Percentiles rank a stretch among this genome's conserved stretches.
Conservation (phyloP, 768 basidiomycete species). For the Tricholoma terreum region DNA sequence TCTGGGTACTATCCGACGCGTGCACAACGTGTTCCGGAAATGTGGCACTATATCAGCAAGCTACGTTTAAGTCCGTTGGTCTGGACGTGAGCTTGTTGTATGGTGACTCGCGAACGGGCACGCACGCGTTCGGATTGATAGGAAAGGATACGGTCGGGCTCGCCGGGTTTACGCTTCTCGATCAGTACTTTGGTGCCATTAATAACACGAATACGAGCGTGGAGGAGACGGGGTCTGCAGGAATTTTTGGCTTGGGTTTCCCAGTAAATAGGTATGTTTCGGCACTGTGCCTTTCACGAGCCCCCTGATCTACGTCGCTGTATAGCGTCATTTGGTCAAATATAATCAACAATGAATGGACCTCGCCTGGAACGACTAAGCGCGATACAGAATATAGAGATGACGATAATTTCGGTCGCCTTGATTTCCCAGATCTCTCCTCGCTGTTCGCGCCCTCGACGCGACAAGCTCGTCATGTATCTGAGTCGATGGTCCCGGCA, state of each 20-base stretch:
- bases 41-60: constrained; percentile 49
- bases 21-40: constrained; percentile 41
- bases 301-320: background rate
- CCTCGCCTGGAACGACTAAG: background rate
- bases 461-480: constrained; percentile 11
- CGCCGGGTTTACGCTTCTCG: constrained; percentile 45
- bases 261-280: constrained; percentile 58
- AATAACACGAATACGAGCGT: constrained; percentile 67
- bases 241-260: constrained; percentile 76
- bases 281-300: background rate
- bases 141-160: constrained; percentile 57
- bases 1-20: constrained; percentile 66
- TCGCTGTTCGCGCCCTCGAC: background rate
- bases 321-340: constrained; percentile 6
- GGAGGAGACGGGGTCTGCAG: constrained; percentile 50
- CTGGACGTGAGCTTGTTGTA: constrained; percentile 53
- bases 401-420: background rate
- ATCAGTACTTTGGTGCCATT: constrained; percentile 65
- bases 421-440: background rate
- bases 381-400: background rate
- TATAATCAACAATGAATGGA: background rate
- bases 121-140: constrained; percentile 61
- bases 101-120: constrained; percentile 71
- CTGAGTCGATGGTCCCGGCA: constrained; percentile 20
- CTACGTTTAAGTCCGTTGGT: constrained; percentile 44